Percentiles rank a stretch among this genome's conserved stretches.
These are phyloP conservation scores for Aspergillus egyptiacus DNA, from an alignment of 495 filamentous ascomycete species.

Conservation along the genomic window DNA sequence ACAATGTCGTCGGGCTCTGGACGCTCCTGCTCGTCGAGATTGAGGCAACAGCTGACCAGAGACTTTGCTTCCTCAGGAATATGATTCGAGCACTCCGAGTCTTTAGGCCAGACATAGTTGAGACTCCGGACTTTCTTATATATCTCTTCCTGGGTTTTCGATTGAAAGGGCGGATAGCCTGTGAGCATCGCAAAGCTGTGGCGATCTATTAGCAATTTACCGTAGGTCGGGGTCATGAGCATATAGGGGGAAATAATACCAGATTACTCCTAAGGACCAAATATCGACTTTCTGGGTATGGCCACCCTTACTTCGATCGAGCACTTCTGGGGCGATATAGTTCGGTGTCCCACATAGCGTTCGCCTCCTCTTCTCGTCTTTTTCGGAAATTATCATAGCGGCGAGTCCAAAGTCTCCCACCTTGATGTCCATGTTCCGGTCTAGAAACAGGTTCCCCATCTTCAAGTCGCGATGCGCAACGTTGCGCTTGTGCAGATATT, in stretches of 20 bases:
- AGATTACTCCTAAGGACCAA: conserved; percentile 95
- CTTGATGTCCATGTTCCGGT: conserved; percentile 94
- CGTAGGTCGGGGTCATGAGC: too few relatives aligned
- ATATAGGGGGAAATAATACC: conserved; percentile 49
- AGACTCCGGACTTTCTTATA: conserved; percentile 68
- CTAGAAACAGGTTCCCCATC: conserved; percentile 96
- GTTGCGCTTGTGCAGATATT: conserved; percentile 90
- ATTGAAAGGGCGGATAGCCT: conserved; percentile 85
- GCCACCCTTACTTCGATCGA: conserved; percentile 67
- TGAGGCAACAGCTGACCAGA: conserved; percentile 67
- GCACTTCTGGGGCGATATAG: conserved; percentile 95
- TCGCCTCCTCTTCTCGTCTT: conserved; percentile 75
- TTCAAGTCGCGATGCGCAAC: conserved; percentile 97
- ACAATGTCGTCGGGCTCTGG: conserved; percentile 78
- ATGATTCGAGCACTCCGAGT: conserved; percentile 38
- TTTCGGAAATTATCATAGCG: conserved; percentile 81
- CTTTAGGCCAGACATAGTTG: conserved; percentile 72
- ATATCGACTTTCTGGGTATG: conserved; percentile 93
- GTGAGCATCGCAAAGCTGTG: conserved; percentile 81
- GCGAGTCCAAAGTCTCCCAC: conserved; percentile 96
- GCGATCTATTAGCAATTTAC: not conserved
- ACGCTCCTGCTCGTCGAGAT: conserved; percentile 63
- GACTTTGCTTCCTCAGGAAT: conserved; percentile 64
- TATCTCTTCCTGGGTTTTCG: conserved; percentile 78
- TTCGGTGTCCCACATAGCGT: conserved; percentile 97